phyloP scores from a whole-genome alignment of 768 basidiomycete genomes.

The Tricholoma saponaceum region DNA sequence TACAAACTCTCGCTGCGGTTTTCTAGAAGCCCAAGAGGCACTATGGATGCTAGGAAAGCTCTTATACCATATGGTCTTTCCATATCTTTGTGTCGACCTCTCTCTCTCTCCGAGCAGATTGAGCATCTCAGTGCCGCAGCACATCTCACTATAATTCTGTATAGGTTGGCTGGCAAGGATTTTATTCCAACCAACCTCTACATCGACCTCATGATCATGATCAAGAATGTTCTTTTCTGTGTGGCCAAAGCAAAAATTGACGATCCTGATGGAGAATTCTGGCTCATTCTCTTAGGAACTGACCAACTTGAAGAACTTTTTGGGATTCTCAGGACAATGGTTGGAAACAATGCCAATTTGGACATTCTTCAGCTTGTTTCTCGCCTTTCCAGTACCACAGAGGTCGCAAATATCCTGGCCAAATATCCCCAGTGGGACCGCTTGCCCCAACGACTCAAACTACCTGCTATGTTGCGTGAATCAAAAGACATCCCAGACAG shows the following conservation, averaged over 20 bases:
- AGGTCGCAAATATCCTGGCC: conserved; percentile 29
- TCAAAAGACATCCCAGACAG: conserved; percentile 15
- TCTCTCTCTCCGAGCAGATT: conserved; percentile 29
- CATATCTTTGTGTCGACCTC: no score
- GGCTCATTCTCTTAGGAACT: conserved; percentile 32
- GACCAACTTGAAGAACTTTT: conserved; percentile 32
- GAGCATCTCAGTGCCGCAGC: conserved; percentile 27
- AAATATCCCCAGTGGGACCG: conserved; percentile 34
- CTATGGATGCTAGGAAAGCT: conserved; percentile 23
- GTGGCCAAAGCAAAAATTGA: conserved; percentile 33
- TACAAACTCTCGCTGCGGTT: conserved; percentile 8
- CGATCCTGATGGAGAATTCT: conserved; percentile 27
- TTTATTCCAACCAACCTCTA: conserved; percentile 18
- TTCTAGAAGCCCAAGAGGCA: conserved; percentile 14
- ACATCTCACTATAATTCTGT: conserved; percentile 14
- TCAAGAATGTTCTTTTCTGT: conserved; percentile 36
- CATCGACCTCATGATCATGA: conserved; percentile 29
- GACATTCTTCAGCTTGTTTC: conserved; percentile 21
- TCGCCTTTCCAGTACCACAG: conserved; percentile 24
- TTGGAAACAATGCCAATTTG: conserved; percentile 28
- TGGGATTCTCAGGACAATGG: conserved; percentile 31
- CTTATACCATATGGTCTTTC: conserved; percentile 23
- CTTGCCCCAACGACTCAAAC: conserved; percentile 26
- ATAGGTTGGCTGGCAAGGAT: background rate
- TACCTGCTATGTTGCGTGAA: conserved; percentile 21